Evolutionary conservation across 2,329 filamentous ascomycete species (phyloP).

Genomic region (Claviceps spartinae): DNA sequence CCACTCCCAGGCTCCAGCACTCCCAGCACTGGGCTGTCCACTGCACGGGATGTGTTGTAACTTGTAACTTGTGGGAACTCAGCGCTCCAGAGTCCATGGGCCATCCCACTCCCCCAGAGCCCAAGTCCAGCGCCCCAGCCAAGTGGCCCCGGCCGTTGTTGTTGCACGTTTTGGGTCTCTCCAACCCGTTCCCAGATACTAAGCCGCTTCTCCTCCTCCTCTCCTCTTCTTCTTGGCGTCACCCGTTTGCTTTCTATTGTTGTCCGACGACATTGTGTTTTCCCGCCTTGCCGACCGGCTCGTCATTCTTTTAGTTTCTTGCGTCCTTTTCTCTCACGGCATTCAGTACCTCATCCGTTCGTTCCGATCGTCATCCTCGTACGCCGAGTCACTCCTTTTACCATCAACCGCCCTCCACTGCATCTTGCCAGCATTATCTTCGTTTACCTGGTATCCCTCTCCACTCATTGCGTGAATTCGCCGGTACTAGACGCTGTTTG

Average conservation of each 20-base stretch:
- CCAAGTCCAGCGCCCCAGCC: neutral
- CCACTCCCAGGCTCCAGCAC: too few species aligned
- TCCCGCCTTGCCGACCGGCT: constrained; percentile 43
- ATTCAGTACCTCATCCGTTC: constrained; percentile 22
- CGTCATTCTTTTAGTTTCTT: constrained; percentile 37
- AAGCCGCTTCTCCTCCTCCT: constrained; percentile 10
- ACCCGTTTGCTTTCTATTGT: constrained; percentile 16
- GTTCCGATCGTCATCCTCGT: constrained; percentile 15
- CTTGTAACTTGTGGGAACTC: neutral
- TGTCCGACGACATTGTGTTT: constrained; percentile 20
- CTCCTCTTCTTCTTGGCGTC: constrained; percentile 19
- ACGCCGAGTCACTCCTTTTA: constrained; percentile 3
- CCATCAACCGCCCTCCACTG: neutral
- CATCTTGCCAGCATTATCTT: neutral
- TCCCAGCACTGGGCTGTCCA: neutral
- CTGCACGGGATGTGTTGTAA: neutral
- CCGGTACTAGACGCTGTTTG: neutral
- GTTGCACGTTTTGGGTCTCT: constrained; percentile 2
- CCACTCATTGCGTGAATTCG: neutral
- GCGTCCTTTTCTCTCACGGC: constrained; percentile 6
- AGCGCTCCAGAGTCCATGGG: neutral
- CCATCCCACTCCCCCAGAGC: neutral
- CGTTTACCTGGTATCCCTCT: neutral
- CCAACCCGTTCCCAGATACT: constrained; percentile 11
- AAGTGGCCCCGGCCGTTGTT: neutral